Base-by-base conservation (phyloP, 768 basidiomycete species). In the Tricholomella constricta region DNA sequence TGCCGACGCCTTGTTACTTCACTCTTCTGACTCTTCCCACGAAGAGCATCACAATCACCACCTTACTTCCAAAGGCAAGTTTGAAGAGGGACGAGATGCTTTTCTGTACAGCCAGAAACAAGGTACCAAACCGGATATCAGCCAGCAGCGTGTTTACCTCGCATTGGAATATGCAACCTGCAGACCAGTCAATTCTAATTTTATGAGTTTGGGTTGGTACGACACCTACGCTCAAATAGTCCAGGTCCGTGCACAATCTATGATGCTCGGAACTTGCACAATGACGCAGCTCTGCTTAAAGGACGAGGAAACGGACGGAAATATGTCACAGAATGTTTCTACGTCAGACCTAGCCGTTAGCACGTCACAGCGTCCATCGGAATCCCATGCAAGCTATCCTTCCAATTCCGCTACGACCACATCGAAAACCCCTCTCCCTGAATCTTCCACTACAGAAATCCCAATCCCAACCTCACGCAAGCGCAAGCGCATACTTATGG, bases 191-290 rank as follows among this genome's bases (percentile, higher is more conserved):
- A 77, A 78, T 55, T 36, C 57, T 8, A 58, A 67, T 7, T 66
- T 66, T 27, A 70, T 76, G n/a, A 67, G 62, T 37, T 64, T 66
- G 19, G 89, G 88, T 3, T 89, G 82, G 80, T 90, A 90, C 58
- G 88, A 91, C 56, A 44, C 22, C 3, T 12, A 52, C 32, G 50
- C 52, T 6, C 56, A 61, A 15, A 37, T 61, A 12, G 23, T 47
- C 1, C 26, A 45, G 23, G 60, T 58, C 6, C 36, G 51, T 56
- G 26, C 26, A 48, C 15, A 10, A 50, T 35, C 15, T 27, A 26
- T 26, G 19, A 14, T 22, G 8, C 42, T 4, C 4, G 12, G 15
- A n/a, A 29, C 17, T 36, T n/a, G 17, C 2, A 26, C 2, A 14
- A 17, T 45, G 15, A 17, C 27, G 26, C 26, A 42, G 54, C 20